Evolutionary conservation across 192 early-diverging fungal genomes (phyloP).

Genomic region (Pilaira anomala): DNA sequence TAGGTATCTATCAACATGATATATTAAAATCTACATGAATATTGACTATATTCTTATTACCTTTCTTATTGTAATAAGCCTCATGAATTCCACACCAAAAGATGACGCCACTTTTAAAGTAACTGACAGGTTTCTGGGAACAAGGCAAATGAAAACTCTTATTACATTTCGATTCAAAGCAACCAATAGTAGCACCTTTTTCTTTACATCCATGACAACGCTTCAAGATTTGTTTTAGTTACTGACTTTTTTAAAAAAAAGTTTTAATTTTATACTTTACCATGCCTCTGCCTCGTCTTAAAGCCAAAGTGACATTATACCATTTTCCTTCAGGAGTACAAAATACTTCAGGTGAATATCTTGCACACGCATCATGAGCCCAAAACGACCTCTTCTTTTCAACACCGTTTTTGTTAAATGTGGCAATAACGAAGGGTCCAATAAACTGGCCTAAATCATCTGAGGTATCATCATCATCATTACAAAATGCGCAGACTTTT

Average conservation of each 20-base stretch:
- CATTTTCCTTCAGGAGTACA: constrained; percentile 63
- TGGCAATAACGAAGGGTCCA: constrained; percentile 58
- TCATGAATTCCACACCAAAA: constrained; percentile 90
- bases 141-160: constrained; percentile 81
- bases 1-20: constrained; percentile 47
- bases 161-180: constrained; percentile 82
- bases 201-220: constrained; percentile 73
- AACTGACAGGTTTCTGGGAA: constrained; percentile 62
- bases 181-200: constrained; percentile 83
- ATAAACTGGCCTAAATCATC: constrained; percentile 50
- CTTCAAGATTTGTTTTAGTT: constrained; percentile 25
- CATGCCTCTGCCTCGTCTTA: constrained; percentile 68
- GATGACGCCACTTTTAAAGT: constrained; percentile 76
- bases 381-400: constrained; percentile 63
- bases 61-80: constrained; percentile 44
- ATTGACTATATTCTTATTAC: constrained; percentile 30
- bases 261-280: constrained; percentile 32
- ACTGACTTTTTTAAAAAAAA: constrained; percentile 18
- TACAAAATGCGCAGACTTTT: constrained; percentile 68
- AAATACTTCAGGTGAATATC: constrained; percentile 83
- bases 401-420: constrained; percentile 49
- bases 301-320: constrained; percentile 82
- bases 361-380: constrained; percentile 83
- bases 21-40: background rate
- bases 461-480: constrained; percentile 54